Conservation (phyloP, 306 rosid species). For the Lathyrus oleraceus region DNA sequence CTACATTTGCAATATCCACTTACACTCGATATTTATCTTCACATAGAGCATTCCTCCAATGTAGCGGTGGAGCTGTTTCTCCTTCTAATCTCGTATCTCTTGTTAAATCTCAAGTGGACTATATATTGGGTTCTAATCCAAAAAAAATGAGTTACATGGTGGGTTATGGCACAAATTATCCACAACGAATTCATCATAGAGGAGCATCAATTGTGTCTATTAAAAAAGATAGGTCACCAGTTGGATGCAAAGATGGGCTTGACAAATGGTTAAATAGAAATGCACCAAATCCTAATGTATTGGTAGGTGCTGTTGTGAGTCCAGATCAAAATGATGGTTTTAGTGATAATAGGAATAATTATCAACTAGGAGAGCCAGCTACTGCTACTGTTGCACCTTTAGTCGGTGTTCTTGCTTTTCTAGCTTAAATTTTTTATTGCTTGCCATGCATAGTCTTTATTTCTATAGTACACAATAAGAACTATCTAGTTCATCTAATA, state of each 20-base stretch:
- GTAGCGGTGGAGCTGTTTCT: constrained; percentile 28
- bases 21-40: constrained; percentile 49
- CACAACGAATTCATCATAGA: constrained; percentile 60
- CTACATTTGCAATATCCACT: constrained; percentile 43
- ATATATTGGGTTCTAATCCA: constrained; percentile 64
- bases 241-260: constrained; percentile 54
- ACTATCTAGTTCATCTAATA: too few species aligned
- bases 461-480: too few species aligned
- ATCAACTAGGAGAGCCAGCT: constrained; percentile 49
- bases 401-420: constrained; percentile 59
- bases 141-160: constrained; percentile 60
- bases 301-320: constrained; percentile 62
- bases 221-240: constrained; percentile 28
- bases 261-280: constrained; percentile 40
- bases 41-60: constrained; percentile 22
- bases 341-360: constrained; percentile 43
- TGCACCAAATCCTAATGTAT: constrained; percentile 59
- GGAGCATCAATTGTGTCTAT: constrained; percentile 65
- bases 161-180: constrained; percentile 57
- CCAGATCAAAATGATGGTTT: constrained; percentile 43
- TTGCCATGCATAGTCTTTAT: not conserved
- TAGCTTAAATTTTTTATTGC: constrained; percentile 31
- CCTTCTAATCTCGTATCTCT: constrained; percentile 43
- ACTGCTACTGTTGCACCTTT: constrained; percentile 50
- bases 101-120: constrained; percentile 57